phyloP scores from a whole-genome alignment of 176 grass and related monocot genomes.

The Bolboschoenus planiculmis region DNA sequence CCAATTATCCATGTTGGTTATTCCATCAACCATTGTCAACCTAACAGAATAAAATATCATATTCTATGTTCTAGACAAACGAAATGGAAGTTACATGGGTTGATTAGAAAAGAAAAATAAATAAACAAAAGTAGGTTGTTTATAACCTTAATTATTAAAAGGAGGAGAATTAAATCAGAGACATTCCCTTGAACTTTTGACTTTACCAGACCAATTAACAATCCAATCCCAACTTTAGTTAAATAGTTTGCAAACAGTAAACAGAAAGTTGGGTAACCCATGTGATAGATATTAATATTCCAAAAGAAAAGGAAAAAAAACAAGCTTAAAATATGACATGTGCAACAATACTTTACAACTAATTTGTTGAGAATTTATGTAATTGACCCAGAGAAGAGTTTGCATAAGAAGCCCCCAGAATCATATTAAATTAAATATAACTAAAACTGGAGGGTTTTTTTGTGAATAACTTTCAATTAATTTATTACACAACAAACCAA shows the following conservation, averaged over 20 bases:
- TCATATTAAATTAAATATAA: not conserved
- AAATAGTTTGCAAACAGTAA: not conserved
- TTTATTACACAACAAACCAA: not conserved
- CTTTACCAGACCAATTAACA: not conserved
- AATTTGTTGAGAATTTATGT: not conserved
- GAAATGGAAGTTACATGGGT: not conserved
- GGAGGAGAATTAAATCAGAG: not conserved
- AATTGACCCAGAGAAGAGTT: not conserved
- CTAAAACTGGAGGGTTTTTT: not conserved
- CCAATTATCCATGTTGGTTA: not conserved
- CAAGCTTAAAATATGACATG: not conserved
- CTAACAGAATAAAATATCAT: not conserved
- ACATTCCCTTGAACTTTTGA: constrained; percentile 5
- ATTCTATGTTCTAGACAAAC: not conserved
- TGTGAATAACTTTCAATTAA: not conserved
- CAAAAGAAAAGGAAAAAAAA: not conserved
- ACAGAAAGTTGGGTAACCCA: not conserved
- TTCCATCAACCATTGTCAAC: not conserved
- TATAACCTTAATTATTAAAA: not conserved
- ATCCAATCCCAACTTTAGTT: not conserved
- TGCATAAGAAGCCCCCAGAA: not conserved
- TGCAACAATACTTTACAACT: constrained; percentile 5
- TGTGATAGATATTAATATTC: not conserved
- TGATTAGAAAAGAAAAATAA: not conserved
- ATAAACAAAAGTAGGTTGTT: not conserved